These are phyloP conservation scores for Geotrichum australiense DNA, from an alignment of 1,139 yeast species.

Conservation along the genomic window DNA sequence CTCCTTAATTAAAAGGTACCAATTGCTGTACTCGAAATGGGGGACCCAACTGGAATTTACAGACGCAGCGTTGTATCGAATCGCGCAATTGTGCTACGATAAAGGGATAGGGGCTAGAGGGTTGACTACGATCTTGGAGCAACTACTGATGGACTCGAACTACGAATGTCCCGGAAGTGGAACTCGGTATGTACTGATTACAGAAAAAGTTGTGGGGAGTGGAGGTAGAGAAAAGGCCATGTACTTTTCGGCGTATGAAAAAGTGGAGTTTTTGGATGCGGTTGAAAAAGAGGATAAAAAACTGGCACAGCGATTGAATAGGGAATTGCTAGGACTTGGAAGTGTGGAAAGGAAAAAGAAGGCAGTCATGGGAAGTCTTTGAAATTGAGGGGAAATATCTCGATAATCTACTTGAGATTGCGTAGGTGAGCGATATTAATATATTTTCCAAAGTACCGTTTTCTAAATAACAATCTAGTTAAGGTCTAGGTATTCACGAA, in stretches of 20 bases:
- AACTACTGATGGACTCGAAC: conserved; percentile 43
- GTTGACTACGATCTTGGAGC: conserved; percentile 44
- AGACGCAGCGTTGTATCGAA: conserved; percentile 38
- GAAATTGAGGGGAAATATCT: too few species aligned
- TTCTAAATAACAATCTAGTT: too few species aligned
- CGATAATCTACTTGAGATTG: too few species aligned
- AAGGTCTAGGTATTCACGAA: too few species aligned
- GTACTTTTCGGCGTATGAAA: conserved; percentile 19
- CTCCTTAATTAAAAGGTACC: conserved; percentile 44
- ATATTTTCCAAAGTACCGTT: too few species aligned
- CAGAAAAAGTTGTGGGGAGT: conserved; percentile 17
- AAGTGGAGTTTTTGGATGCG: conserved; percentile 27
- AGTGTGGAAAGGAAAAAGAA: too few species aligned
- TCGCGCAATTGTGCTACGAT: conserved; percentile 41
- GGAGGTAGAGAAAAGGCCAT: conserved; percentile 10
- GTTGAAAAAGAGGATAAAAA: conserved; percentile 36
- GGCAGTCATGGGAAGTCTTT: too few species aligned
- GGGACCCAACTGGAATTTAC: conserved; percentile 45
- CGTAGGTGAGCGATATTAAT: too few species aligned
- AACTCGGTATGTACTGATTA: conserved; percentile 38
- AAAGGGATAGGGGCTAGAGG: conserved; percentile 54
- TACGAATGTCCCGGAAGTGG: conserved; percentile 51
- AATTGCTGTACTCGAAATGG: conserved; percentile 43
- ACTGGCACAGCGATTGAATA: conserved; percentile 30
- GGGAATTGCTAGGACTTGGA: conserved; percentile 23